A percentile compares a stretch with the other conserved stretches of the same genome.
These are phyloP conservation scores for Trichophaea hybrida DNA, from an alignment of 2,329 filamentous ascomycete species.

Conservation along the genomic window DNA sequence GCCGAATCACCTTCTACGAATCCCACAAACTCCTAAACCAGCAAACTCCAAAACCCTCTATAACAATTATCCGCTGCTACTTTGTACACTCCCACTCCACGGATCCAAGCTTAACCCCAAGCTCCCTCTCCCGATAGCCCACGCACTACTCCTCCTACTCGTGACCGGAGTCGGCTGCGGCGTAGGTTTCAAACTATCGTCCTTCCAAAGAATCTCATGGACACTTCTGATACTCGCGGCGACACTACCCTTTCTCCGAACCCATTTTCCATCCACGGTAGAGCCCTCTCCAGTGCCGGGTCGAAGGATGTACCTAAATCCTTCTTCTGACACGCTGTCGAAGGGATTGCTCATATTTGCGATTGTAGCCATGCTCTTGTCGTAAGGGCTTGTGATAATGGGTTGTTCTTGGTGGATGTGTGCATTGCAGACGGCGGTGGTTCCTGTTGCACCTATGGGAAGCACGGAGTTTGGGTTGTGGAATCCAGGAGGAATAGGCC, in stretches of 20 bases:
- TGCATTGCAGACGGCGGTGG: background rate
- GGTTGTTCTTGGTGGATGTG: background rate
- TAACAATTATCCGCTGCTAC: background rate
- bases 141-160: constrained; percentile 1
- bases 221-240: background rate
- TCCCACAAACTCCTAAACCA: background rate
- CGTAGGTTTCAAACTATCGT: background rate
- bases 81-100: background rate
- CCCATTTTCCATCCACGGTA: background rate
- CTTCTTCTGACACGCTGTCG: background rate
- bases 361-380: background rate
- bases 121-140: constrained; percentile 1
- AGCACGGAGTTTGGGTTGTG: background rate
- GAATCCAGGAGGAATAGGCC: background rate
- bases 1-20: no score
- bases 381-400: background rate
- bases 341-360: background rate
- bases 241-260: background rate
- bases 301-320: background rate
- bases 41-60: background rate
- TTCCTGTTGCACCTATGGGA: background rate
- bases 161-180: background rate
- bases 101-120: background rate
- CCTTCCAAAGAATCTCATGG: background rate
- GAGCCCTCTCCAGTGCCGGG: background rate